Percentiles rank a stretch among this genome's conserved stretches.
These are phyloP conservation scores for Pezizomycotina sp. DNA, from an alignment of 2,329 filamentous ascomycete species.

Conservation along the genomic window DNA sequence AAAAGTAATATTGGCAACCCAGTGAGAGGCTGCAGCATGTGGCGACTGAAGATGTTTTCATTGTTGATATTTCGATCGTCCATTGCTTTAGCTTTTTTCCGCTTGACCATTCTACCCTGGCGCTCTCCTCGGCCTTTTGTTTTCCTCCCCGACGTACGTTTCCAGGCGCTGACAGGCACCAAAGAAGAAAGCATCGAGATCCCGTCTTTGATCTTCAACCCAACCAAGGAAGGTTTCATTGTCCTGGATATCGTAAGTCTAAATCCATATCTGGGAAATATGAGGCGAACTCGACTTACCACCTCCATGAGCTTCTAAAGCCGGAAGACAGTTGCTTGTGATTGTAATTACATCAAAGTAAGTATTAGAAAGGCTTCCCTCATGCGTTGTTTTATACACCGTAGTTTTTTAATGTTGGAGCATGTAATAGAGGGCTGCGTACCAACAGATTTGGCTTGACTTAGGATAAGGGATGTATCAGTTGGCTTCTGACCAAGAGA, in stretches of 20 bases:
- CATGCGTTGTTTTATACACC: too few species aligned
- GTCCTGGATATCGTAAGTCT: slow-evolving; percentile 35
- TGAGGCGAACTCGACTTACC: slow-evolving; percentile 11
- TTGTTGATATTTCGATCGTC: slow-evolving; percentile 50
- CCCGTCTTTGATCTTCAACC: slow-evolving; percentile 66
- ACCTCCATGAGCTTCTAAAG: slow-evolving; percentile 74
- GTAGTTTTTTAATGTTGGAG: too few species aligned
- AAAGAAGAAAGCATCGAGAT: slow-evolving; percentile 69
- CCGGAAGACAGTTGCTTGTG: slow-evolving; percentile 56
- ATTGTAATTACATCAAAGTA: too few species aligned
- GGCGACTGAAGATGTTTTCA: slow-evolving; percentile 59
- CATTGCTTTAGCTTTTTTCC: slow-evolving; percentile 63
- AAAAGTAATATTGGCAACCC: slow-evolving; percentile 93
- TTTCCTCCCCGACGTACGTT: slow-evolving; percentile 68
- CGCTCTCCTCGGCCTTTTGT: slow-evolving; percentile 63
- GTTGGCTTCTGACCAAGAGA: slow-evolving; percentile 84
- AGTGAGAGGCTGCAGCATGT: slow-evolving; percentile 78
- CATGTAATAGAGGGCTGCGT: too few species aligned
- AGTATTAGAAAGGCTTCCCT: too few species aligned
- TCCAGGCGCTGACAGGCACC: slow-evolving; percentile 71
- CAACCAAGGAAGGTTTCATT: slow-evolving; percentile 75
- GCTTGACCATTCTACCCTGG: slow-evolving; percentile 53
- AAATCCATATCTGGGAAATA: slow-evolving; percentile 6
- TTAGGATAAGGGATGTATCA: slow-evolving; percentile 58
- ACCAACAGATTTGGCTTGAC: slow-evolving; percentile 50